Percentiles rank a stretch among this genome's conserved stretches.
These are phyloP conservation scores for Xanthoconium purpureum DNA, from an alignment of 768 basidiomycete species.

Conservation along the genomic window DNA sequence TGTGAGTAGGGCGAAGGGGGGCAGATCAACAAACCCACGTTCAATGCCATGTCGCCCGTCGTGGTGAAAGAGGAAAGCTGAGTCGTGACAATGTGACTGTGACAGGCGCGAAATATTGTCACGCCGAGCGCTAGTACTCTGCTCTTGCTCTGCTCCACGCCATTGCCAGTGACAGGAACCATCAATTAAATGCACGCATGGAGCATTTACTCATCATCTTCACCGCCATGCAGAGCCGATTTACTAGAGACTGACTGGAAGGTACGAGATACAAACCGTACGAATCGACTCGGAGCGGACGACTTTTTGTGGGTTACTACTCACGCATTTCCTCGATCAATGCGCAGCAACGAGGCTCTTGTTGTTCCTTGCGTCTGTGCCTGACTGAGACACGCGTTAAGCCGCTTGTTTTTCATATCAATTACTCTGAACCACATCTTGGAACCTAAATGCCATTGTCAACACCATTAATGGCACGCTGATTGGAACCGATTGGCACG, in stretches of 20 bases:
- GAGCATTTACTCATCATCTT: too few relatives aligned
- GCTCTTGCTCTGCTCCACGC: too few relatives aligned
- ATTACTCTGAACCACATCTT: neutral
- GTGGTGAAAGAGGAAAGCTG: slow-evolving; percentile 21
- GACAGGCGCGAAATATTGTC: slow-evolving; percentile 22
- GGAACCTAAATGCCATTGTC: neutral
- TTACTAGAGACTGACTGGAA: too few relatives aligned
- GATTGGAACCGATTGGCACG: neutral
- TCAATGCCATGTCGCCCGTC: slow-evolving; percentile 21
- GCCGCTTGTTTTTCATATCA: neutral
- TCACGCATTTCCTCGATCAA: too few relatives aligned
- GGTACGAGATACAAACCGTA: too few relatives aligned
- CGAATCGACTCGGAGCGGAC: too few relatives aligned
- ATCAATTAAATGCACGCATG: neutral
- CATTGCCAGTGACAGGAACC: neutral
- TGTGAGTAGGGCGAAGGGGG: neutral
- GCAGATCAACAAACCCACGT: slow-evolving; percentile 15
- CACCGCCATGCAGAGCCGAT: too few relatives aligned
- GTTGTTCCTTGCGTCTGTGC: too few relatives aligned
- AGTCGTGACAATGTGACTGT: slow-evolving; percentile 18
- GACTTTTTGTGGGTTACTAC: too few relatives aligned
- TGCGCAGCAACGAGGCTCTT: too few relatives aligned
- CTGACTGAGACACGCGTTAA: neutral
- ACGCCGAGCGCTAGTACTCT: too few relatives aligned
- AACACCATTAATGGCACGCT: neutral